Percentiles rank a stretch among this genome's conserved stretches.
Evolutionary conservation across 371 early-diverging fungal genomes (phyloP).

Genomic region (Apophysomyces sp.): DNA sequence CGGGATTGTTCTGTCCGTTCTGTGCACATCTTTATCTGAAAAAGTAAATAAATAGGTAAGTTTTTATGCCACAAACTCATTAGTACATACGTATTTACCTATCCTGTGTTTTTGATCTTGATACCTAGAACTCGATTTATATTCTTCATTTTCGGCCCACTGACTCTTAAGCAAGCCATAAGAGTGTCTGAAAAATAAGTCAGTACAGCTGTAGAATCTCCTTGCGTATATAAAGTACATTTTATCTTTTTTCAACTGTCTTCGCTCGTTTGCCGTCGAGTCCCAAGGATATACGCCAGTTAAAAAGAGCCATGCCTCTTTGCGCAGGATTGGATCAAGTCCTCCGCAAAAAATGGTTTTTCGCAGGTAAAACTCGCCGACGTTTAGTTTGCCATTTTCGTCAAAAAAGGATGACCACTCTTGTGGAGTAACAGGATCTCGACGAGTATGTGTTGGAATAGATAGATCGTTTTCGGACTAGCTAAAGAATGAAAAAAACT

Average conservation of each 20-base stretch:
- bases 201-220: neutral
- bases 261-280: conserved; percentile 67
- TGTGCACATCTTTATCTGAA: conserved; percentile 90
- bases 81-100: conserved; percentile 32
- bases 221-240: too few relatives aligned
- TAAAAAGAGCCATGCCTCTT: conserved; percentile 85
- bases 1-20: conserved; percentile 85
- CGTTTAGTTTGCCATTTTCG: conserved; percentile 52
- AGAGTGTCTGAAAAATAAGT: neutral
- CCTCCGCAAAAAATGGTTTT: conserved; percentile 75
- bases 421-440: conserved; percentile 64
- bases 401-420: conserved; percentile 79
- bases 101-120: conserved; percentile 85
- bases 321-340: conserved; percentile 69
- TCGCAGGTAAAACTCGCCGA: conserved; percentile 53
- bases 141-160: conserved; percentile 68
- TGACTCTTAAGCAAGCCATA: conserved; percentile 46
- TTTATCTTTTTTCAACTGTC: conserved; percentile 45
- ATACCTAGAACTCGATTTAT: conserved; percentile 51
- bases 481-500: neutral
- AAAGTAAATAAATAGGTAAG: too few relatives aligned
- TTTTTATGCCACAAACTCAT: neutral
- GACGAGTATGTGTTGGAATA: conserved; percentile 50
- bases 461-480: conserved; percentile 43
- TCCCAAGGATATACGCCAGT: conserved; percentile 79